Base-by-base conservation (phyloP, 257 asterid genomes). In the Solanum chilense region DNA sequence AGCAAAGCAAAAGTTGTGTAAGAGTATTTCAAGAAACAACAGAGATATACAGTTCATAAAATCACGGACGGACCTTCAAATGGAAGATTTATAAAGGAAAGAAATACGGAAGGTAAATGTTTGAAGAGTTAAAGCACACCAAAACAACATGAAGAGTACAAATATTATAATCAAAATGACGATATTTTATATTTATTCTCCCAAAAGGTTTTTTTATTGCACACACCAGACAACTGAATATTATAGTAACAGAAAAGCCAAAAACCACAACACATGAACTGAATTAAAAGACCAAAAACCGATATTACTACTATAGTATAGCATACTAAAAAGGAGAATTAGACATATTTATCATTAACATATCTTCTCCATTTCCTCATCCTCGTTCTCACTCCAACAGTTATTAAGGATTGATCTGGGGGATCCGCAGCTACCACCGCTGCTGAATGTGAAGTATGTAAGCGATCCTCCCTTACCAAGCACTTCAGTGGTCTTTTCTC, bases 381-480 rank as follows among this genome's bases (percentile, higher is more conserved):
- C 85, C 62, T 41, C 73, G 83, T 45, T 18, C 47, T 86, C 88
- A 88, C 68, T 91, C 90, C 95, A 91, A 91, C 88, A 88, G 7
- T 91, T 88, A 4, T 11, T 12, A 86, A 96, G 93, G 89, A 85
- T 96, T 0, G 98, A 94, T 75, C 85, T 91, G 0, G 98, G 98
- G 37, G 98, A 96, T 14, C 93, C 93, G 14, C 97, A 94, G 87
- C 94, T 84, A 14, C 84, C 78, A 5, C 62, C 39, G 89, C 91
- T 91, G 1, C 87, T 85, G 86, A 92, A 96, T 90, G 91, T 91
- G 89, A 88, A 62, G 88, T 94, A 94, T 49, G 89, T 41, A 3
- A 93, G 62, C 6, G 95, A 90, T 33, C 95, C 96, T 60, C 96
- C 95, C 45, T 90, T 37, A 14, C 93, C 93, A 11, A 92, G 90